Evolutionary conservation across 768 basidiomycete genomes (phyloP).

Genomic region (Daedaleopsis sinensis): DNA sequence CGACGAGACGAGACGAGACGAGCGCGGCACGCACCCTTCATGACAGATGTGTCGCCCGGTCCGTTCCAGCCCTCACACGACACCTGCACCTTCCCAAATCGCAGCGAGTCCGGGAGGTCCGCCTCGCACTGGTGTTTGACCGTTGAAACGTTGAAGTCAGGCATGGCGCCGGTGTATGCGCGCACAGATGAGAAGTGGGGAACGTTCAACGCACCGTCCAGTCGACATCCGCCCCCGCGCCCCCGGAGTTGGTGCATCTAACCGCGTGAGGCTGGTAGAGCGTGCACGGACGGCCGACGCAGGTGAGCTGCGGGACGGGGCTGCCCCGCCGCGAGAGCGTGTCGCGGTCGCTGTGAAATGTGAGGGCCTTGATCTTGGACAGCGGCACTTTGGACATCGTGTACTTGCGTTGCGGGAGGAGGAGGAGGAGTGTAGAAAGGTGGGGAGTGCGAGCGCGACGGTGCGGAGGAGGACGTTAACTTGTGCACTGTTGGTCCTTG

Average conservation of each 20-base stretch:
- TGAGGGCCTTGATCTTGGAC: constrained; percentile 71
- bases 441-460: no score
- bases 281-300: constrained; percentile 77
- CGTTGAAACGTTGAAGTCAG: no score
- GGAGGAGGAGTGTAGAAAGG: no score
- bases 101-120: constrained; percentile 79
- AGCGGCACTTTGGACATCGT: constrained; percentile 53
- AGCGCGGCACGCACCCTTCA: constrained; percentile 62
- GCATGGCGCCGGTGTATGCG: no score
- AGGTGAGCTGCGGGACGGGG: constrained; percentile 78
- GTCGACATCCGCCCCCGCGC: constrained; percentile 77
- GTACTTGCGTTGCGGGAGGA: background rate
- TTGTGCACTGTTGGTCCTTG: no score
- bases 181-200: no score
- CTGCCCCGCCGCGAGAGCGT: constrained; percentile 68
- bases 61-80: constrained; percentile 90
- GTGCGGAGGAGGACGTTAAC: no score
- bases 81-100: constrained; percentile 85
- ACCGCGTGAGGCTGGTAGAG: constrained; percentile 83
- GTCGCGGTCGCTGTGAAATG: constrained; percentile 70
- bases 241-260: constrained; percentile 81
- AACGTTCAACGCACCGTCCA: constrained; percentile 64
- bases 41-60: constrained; percentile 80
- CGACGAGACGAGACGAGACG: no score
- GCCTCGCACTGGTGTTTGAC: constrained; percentile 83